Conservation (phyloP, 1,284 basidiomycete genomes). For the Cutaneotrichosporon sp. region DNA sequence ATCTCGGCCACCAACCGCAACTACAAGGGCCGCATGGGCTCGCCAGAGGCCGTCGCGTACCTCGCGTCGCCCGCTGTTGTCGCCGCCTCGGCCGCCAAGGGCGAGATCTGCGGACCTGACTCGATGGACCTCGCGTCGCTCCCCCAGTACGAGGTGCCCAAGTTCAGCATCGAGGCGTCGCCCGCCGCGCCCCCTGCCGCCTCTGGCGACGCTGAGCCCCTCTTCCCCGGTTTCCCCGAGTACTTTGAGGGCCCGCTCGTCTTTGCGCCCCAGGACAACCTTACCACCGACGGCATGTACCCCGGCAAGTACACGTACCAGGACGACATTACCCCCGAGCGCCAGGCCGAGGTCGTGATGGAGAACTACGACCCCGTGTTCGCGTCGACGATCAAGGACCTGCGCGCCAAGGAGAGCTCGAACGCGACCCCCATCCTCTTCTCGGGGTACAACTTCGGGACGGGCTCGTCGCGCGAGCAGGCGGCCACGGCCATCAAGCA, state of each 20-base stretch:
- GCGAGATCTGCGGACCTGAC: slow-evolving; percentile 84
- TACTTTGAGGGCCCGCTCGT: slow-evolving; percentile 80
- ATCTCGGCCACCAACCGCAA: slow-evolving; percentile 99
- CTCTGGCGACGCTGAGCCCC: slow-evolving; percentile 63
- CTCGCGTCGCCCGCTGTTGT: slow-evolving; percentile 96
- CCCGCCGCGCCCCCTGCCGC: slow-evolving; percentile 28
- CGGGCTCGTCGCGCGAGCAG: slow-evolving; percentile 97
- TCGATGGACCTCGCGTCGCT: slow-evolving; percentile 63
- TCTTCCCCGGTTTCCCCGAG: slow-evolving; percentile 79
- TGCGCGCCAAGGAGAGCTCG: slow-evolving; percentile 54
- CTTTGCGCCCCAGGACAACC: slow-evolving; percentile 94
- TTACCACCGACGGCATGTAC: slow-evolving; percentile 98
- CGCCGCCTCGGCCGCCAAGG: slow-evolving; percentile 89
- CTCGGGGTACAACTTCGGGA: slow-evolving; percentile 97
- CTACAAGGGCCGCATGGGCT: slow-evolving; percentile 98
- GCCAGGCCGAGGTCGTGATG: slow-evolving; percentile 91
- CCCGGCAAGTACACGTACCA: slow-evolving; percentile 99
- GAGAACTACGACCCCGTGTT: slow-evolving; percentile 97
- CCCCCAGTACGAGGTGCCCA: slow-evolving; percentile 57
- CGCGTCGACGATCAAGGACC: slow-evolving; percentile 68
- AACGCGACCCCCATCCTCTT: slow-evolving; percentile 66
- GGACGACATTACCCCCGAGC: slow-evolving; percentile 94
- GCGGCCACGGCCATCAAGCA: slow-evolving; percentile 96
- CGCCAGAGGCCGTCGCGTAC: slow-evolving; percentile 92
- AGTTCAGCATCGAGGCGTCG: slow-evolving; percentile 52